phyloP scores from a whole-genome alignment of 2,329 filamentous ascomycete genomes.

The Botrytis hyacinthi region DNA sequence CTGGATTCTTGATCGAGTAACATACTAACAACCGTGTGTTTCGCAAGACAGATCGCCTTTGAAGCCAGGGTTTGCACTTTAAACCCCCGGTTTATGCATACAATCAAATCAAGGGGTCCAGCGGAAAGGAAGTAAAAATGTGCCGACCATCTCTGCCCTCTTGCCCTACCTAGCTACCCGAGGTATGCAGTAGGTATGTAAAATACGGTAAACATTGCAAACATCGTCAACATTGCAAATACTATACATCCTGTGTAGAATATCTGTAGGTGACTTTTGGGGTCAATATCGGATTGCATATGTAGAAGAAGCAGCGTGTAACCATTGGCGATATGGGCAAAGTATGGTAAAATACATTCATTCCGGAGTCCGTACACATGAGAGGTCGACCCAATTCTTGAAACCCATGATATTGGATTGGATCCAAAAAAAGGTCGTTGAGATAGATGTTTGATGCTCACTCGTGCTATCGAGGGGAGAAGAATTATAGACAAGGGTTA shows the following conservation, averaged over 20 bases:
- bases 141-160: neutral
- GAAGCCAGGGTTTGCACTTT: neutral
- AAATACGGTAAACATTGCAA: neutral
- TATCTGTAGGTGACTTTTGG: neutral
- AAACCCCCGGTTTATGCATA: conserved; percentile 5
- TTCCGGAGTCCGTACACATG: neutral
- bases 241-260: neutral
- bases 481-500: neutral
- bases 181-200: neutral
- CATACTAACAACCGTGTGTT: neutral
- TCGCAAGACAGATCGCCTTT: neutral
- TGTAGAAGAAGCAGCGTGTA: neutral
- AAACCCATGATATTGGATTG: neutral
- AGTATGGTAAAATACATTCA: neutral
- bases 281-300: neutral
- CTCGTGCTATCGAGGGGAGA: conserved; percentile 1
- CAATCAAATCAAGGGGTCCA: conserved; percentile 3
- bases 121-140: neutral
- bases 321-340: neutral
- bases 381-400: neutral
- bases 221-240: no score
- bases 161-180: neutral
- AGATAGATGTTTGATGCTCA: conserved; percentile 1
- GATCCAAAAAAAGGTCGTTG: conserved; percentile 14
- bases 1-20: neutral